Percentiles rank a stretch among this genome's conserved stretches.
phyloP scores from a whole-genome alignment of 1,284 basidiomycete species.

The Sphagnurus paluster region DNA sequence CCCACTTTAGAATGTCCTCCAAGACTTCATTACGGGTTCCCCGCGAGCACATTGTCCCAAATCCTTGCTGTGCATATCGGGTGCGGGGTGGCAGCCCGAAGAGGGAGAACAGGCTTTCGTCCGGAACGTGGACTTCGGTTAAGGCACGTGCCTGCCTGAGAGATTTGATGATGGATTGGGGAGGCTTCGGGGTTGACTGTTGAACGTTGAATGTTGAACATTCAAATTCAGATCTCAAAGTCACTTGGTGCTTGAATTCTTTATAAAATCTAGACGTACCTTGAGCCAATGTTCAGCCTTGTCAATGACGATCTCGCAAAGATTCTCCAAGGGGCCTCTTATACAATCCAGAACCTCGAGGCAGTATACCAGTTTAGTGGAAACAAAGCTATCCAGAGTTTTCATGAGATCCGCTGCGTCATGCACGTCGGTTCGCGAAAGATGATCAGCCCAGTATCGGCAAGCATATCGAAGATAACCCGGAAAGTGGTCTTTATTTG shows the following conservation, averaged over 20 bases:
- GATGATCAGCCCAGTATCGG: conserved; percentile 20
- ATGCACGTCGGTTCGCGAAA: conserved; percentile 5
- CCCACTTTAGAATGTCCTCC: conserved; percentile 15
- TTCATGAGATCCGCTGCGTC: conserved; percentile 9
- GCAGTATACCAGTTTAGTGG: conserved; percentile 14
- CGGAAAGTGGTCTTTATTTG: conserved; percentile 15
- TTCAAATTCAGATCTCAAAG: not conserved
- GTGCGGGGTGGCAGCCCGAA: conserved; percentile 13
- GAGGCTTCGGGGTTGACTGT: conserved; percentile 1
- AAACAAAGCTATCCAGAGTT: conserved; percentile 6
- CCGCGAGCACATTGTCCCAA: conserved; percentile 15
- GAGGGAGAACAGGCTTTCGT: conserved; percentile 11
- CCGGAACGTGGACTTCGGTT: conserved; percentile 3
- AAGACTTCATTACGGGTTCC: conserved; percentile 17
- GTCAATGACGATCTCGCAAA: conserved; percentile 4
- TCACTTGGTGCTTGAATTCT: too few relatives aligned
- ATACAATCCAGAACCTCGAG: conserved; percentile 17
- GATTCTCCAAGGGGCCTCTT: conserved; percentile 10
- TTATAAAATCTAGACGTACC: conserved; percentile 1
- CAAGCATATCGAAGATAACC: conserved; percentile 17
- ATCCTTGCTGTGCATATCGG: conserved; percentile 11
- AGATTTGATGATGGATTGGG: not conserved
- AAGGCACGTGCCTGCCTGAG: conserved; percentile 4
- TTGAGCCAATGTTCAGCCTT: conserved; percentile 14
- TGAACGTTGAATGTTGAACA: not conserved